phyloP scores from a whole-genome alignment of 257 asterid genomes.

The Handroanthus guayacan region DNA sequence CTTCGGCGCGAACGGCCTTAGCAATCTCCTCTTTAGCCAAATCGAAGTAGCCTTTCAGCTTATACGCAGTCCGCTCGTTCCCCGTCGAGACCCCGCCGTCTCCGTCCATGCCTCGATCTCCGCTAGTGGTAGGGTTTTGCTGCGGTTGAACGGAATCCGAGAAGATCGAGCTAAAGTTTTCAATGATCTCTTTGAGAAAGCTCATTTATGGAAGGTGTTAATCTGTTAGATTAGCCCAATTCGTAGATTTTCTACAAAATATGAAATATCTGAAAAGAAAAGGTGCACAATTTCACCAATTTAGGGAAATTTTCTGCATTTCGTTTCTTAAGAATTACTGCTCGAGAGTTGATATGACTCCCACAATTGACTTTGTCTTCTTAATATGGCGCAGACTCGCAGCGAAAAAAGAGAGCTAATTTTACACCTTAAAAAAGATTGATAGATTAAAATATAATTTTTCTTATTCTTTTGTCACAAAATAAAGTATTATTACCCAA shows the following conservation, averaged over 20 bases:
- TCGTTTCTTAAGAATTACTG: slow-evolving; percentile 24
- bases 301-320: slow-evolving; percentile 3
- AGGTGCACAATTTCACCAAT: neutral
- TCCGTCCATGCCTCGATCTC: slow-evolving; percentile 64
- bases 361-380: slow-evolving; percentile 31
- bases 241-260: neutral
- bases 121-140: slow-evolving; percentile 48
- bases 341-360: slow-evolving; percentile 22
- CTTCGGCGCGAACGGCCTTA: slow-evolving; percentile 92
- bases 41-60: slow-evolving; percentile 88
- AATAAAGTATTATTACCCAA: no score
- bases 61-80: slow-evolving; percentile 86
- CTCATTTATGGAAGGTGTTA: slow-evolving; percentile 53
- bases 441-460: no score
- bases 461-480: no score
- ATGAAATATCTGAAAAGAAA: neutral
- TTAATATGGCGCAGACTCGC: neutral
- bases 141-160: slow-evolving; percentile 53
- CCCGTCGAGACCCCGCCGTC: slow-evolving; percentile 80
- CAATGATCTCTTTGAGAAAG: slow-evolving; percentile 61
- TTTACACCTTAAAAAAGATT: no score
- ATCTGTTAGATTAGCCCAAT: slow-evolving; percentile 25
- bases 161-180: slow-evolving; percentile 67
- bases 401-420: no score
- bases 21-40: slow-evolving; percentile 89